Base-by-base conservation (phyloP, 352 stramenopile species). In the Globisporangium megalacanthum region DNA sequence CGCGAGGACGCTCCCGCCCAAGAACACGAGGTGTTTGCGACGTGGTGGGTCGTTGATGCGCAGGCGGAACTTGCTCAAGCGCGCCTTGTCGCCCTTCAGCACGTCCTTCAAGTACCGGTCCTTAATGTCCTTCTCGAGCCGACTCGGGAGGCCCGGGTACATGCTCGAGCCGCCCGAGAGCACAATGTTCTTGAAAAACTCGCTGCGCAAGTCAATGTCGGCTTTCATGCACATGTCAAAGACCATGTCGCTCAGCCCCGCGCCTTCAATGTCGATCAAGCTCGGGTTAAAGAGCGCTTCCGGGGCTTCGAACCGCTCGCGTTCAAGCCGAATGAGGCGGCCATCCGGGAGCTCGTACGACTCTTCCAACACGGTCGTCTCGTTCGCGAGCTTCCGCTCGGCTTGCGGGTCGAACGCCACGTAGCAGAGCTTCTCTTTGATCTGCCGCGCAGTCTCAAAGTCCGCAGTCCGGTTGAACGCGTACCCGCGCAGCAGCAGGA, bases 341-440 rank as follows among this genome's bases (percentile, higher is more conserved):
- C 95, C 95, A 72, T 99, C 96, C n/a, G 96, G 96, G 48, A 99
- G 80, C 65, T 98, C 95, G 75, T 98, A 99, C 1, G 66, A 85
- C 60, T 97, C 85, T 60, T 97, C 91, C 5, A 98, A 69, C 36
- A 97, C 82, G 4, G 92, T 97, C 44, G 6, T 29, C 25, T 83
- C 69, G 10, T 63, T 49, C 6, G 92, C 89, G 54, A 77, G 97
- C 75, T 98, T 94, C 77, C 97, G 90, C 72, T 98, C 94, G 55
- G 87, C 64, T 65, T 98, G 89, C 56, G 95, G 98, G 69, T 98
- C 88, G 42, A 96, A 70, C 15, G 94, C 92, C 6, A 98, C 72
- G 75, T 98, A 99, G 51, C 86, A 95, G 22, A 99, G 79, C 72
- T 97, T 98, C 79, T 99, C 96, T 89, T 99, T 99, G 72, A 99